A percentile compares a stretch with the other conserved stretches of the same genome.
Evolutionary conservation across 1,284 basidiomycete species (phyloP).

Genomic region (Trichosporon sp.): DNA sequence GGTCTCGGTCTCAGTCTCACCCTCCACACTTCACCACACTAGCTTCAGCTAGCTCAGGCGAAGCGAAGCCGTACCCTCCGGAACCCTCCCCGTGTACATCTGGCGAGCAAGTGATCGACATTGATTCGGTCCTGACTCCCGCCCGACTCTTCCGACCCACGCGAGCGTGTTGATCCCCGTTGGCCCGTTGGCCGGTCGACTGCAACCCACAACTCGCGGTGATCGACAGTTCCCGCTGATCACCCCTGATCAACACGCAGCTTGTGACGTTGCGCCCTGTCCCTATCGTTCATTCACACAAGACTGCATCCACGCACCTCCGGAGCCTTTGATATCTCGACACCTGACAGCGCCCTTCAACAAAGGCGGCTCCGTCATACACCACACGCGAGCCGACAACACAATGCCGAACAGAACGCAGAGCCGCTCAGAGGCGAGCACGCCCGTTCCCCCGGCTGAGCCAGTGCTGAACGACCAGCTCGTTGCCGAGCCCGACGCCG

Average conservation of each 20-base stretch:
- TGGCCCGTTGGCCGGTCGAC: too few species aligned
- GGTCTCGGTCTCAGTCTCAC: background rate
- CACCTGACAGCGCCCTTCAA: background rate
- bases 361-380: background rate
- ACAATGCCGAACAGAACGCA: conserved; percentile 1
- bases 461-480: background rate
- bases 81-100: background rate
- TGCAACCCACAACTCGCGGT: background rate
- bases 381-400: background rate
- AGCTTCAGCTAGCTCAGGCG: background rate
- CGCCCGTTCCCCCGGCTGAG: background rate
- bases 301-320: too few species aligned
- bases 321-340: too few species aligned
- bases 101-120: conserved; percentile 6
- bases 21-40: background rate
- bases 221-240: conserved; percentile 5
- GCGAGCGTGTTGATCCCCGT: background rate
- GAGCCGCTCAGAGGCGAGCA: background rate
- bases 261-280: background rate
- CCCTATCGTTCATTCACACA: too few species aligned
- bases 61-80: background rate
- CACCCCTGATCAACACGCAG: background rate
- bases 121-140: background rate
- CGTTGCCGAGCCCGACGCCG: background rate
- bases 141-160: background rate